Evolutionary conservation across 2,329 filamentous ascomycete species (phyloP), one percentile per base, ranked within the genome.

Genomic region (Diaporthe sp.): DNA sequence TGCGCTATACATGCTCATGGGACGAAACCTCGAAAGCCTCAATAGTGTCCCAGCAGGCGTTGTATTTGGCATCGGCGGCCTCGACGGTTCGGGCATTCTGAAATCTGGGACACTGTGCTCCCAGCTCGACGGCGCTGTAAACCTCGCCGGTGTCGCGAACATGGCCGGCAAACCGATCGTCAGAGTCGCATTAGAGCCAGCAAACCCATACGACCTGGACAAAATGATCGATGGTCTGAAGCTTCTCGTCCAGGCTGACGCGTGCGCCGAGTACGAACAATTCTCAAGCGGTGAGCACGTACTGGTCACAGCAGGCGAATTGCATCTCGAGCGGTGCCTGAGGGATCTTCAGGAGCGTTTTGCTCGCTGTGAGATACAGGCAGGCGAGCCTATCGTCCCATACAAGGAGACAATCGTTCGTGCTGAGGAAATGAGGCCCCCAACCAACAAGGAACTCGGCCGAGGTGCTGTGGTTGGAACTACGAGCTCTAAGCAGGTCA

Each of bases 41-140:
- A 89, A 91, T 22, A 93, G 93, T 0, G 96, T 98, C 0, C 96
- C 96, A 8, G 96, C 97, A 0, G 97, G 97, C 57, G 96, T 97
- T 10, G 94, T 99, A 6, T 98, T 99, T 81, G 97, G 97, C 33
- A 97, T 99, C 72, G 95, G 93, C 42, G 97, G 97, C 2, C 90
- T 99, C 1, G 96, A 97, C 80, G 96, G 96, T 22, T 80, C 81
- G 42, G 93, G 96, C 76, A 93, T 99, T n/a, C 88, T 99, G 72
- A 99, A 99, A 83, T 97, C 95, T 1, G 97, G 96, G 17, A 99
- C 97, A 0, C 87, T 99, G 4, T 98, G 95, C 85, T 97, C 95
- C 77, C 93, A 94, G 77, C 86, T 97, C 0, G 93, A 95, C 66
- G 97, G 97, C 22, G 92, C 94, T 9, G 92, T 97, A 78, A 99